A percentile compares a stretch with the other conserved stretches of the same genome.
Conservation (phyloP, 257 asterid genomes). For the Forsythia viridissima region DNA sequence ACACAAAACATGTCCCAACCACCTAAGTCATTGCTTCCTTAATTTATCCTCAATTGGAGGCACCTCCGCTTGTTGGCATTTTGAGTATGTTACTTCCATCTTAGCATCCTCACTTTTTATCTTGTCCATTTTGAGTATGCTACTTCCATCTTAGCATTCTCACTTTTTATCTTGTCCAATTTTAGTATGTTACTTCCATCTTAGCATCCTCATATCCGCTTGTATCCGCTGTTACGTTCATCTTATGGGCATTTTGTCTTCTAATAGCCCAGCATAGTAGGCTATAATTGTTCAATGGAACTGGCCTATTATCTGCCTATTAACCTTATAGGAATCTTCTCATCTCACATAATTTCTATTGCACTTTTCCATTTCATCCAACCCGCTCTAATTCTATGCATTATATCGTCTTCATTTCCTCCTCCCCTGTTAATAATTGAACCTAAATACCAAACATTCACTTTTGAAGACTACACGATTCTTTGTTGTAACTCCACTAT, state of each 20-base stretch:
- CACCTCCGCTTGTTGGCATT: not conserved
- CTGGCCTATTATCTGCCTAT: no score
- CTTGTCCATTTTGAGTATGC: no score
- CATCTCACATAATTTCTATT: no score
- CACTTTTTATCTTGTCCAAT: no score
- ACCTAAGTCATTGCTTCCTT: not conserved
- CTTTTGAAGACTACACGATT: not conserved
- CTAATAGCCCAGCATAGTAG: no score
- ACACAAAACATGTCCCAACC: not conserved
- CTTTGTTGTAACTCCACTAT: not conserved
- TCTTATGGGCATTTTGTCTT: no score
- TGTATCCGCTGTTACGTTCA: no score
- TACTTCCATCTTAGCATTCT: no score
- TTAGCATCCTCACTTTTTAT: not conserved
- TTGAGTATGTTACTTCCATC: no score
- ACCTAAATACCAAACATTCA: not conserved
- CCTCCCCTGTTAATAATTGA: not conserved
- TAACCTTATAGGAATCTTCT: not conserved
- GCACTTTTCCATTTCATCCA: not conserved
- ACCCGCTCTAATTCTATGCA: not conserved
- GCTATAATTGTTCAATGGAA: no score
- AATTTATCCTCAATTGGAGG: no score
- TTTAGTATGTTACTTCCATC: not conserved
- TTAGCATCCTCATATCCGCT: not conserved
- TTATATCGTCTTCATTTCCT: not conserved